phyloP scores from a whole-genome alignment of 768 basidiomycete species.

The Tylopilus subfusipes region DNA sequence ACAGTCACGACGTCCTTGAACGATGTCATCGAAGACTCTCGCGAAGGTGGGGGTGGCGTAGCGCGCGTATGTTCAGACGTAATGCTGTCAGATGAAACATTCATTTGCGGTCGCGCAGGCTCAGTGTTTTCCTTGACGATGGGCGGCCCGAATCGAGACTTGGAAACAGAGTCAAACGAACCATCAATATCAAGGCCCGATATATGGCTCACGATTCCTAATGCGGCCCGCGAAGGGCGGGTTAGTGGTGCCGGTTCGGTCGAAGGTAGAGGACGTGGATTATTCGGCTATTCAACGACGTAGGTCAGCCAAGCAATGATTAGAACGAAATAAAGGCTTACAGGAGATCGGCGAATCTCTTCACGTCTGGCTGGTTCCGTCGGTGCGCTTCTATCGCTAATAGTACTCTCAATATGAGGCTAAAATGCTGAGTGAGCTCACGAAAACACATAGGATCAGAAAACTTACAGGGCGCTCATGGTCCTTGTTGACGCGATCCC shows the following conservation, averaged over 20 bases:
- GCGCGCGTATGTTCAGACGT: constrained; percentile 18
- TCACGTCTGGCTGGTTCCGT: constrained; percentile 12
- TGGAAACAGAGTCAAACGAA: neutral
- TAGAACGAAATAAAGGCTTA: neutral
- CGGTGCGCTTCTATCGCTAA: constrained; percentile 1
- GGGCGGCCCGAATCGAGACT: constrained; percentile 35
- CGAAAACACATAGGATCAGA: neutral
- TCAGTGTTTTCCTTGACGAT: constrained; percentile 20
- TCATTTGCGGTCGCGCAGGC: neutral
- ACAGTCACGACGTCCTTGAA: constrained; percentile 5
- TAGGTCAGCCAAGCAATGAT: neutral
- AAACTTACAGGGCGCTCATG: constrained; percentile 24
- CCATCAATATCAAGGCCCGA: no score
- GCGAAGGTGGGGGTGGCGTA: constrained; percentile 28
- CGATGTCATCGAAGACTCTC: constrained; percentile 28
- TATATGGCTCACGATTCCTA: constrained; percentile 15
- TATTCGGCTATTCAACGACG: constrained; percentile 7
- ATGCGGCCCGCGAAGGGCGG: constrained; percentile 16
- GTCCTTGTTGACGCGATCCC: constrained; percentile 18
- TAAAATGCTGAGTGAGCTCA: constrained; percentile 13
- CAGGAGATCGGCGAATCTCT: constrained; percentile 16
- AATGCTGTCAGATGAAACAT: constrained; percentile 18
- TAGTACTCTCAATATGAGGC: constrained; percentile 13
- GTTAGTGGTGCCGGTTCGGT: constrained; percentile 6
- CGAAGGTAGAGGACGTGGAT: constrained; percentile 2